Evolutionary conservation across 1,284 basidiomycete genomes (phyloP).

Genomic region (Ustilago shanxiensis): DNA sequence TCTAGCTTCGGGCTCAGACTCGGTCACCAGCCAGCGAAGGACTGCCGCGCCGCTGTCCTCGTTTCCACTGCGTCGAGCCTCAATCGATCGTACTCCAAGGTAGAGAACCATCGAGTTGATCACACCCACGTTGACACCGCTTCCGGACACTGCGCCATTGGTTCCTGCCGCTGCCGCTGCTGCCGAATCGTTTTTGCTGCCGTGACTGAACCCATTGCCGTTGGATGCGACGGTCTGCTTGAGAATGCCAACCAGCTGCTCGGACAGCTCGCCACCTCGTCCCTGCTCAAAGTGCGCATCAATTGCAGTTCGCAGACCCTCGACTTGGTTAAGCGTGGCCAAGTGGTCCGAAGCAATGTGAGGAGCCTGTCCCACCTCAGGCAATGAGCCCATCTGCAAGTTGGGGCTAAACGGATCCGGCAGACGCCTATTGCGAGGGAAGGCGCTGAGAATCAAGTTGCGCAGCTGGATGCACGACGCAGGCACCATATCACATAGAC

Average conservation of each 20-base stretch:
- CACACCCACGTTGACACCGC: constrained; percentile 83
- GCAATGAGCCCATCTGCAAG: constrained; percentile 75
- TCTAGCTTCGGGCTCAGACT: constrained; percentile 94
- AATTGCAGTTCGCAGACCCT: constrained; percentile 62
- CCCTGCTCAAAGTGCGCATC: constrained; percentile 43
- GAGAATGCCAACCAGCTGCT: constrained; percentile 27
- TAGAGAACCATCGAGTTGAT: constrained; percentile 96
- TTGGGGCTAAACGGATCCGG: constrained; percentile 81
- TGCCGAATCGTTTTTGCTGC: constrained; percentile 26
- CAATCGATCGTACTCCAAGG: constrained; percentile 86
- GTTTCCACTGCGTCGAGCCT: constrained; percentile 74
- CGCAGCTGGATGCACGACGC: constrained; percentile 93
- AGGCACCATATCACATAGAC: constrained; percentile 91
- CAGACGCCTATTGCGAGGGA: constrained; percentile 83
- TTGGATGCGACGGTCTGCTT: constrained; percentile 22
- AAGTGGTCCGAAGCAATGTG: constrained; percentile 91
- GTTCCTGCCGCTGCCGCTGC: constrained; percentile 9
- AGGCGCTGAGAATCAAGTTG: constrained; percentile 95
- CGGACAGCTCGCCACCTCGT: constrained; percentile 27
- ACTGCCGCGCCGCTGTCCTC: constrained; percentile 85
- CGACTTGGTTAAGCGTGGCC: constrained; percentile 78
- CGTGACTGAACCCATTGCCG: constrained; percentile 2
- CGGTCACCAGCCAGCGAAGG: constrained; percentile 79
- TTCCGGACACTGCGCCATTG: constrained; percentile 72
- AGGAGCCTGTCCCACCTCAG: constrained; percentile 90